Base-by-base conservation (phyloP, 495 filamentous ascomycete genomes). In the Articulospora tetracladia region DNA sequence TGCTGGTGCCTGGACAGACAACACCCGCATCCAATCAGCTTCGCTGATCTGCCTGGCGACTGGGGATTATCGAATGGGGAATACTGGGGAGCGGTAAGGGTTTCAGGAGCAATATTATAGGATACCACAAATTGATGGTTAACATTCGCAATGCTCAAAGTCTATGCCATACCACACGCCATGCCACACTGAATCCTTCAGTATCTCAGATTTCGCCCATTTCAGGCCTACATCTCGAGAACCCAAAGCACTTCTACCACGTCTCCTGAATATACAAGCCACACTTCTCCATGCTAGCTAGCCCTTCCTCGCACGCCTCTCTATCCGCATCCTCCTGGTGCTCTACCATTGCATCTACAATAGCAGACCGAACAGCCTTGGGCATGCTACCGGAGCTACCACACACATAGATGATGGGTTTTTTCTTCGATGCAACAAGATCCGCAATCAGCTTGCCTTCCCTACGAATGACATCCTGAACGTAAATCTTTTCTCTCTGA, bases 371-470 rank as follows among this genome's bases (percentile, higher is more conserved):
- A 7, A 97, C 91, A n/a, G 89, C 87, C 63, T 86, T 79, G 13
- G 95, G 92, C 95, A 98, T 98, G 60, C 84, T 80, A 1, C 88
- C 90, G 0, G 85, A 86, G 25, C 84, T 92, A 6, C 94, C 94
- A 71, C 94, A 98, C 12, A 98, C 80, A 71, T 84, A 90, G 2
- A 92, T 76, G 2, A 83, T 76, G 0, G 84, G 90, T 0, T 70
- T 58, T 19, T 11, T 3, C 25, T 73, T 57, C 27, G 76, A 71
- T 53, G 12, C 13, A 23, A 97, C 68, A 27, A 86, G 68, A 2
- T 79, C 67, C 65, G 80, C 87, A 3, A 97, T 79, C 26, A 79
- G 62, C 10, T 59, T 41, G 0, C 77, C 80, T 19, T 91, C 73
- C 66, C 85, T 73, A 0, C 86, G 80, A 48, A 99, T 83, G 2